Conservation (phyloP, 768 basidiomycete species). For the Tephrocybe sp. region DNA sequence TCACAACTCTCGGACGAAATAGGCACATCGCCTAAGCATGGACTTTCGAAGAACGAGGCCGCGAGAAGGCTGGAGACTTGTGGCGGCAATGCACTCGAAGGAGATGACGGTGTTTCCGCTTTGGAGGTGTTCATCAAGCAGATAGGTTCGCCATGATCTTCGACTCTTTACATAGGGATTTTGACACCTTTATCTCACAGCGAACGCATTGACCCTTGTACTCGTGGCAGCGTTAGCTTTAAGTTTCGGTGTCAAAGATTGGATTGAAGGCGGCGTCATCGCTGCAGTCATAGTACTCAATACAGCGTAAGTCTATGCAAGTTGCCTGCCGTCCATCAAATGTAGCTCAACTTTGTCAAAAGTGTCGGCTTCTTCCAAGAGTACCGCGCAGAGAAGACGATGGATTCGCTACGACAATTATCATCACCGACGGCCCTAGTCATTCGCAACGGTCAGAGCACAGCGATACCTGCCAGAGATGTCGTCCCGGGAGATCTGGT, state of each 20-base stretch:
- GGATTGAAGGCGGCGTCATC: constrained; percentile 50
- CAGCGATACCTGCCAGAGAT: constrained; percentile 38
- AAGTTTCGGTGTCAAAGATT: constrained; percentile 54
- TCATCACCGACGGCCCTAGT: constrained; percentile 46
- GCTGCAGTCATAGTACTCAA: constrained; percentile 44
- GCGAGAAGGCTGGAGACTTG: constrained; percentile 28
- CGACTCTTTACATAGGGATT: neutral
- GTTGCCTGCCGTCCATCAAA: neutral
- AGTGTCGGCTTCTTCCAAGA: constrained; percentile 47
- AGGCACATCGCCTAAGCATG: constrained; percentile 30
- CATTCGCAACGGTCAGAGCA: constrained; percentile 38
- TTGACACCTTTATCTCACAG: constrained; percentile 15
- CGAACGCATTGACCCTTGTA: constrained; percentile 40
- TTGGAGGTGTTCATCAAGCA: constrained; percentile 33
- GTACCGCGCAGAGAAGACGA: constrained; percentile 47
- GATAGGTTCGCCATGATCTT: constrained; percentile 24
- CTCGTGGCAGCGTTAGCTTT: constrained; percentile 42
- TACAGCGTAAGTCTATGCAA: constrained; percentile 26
- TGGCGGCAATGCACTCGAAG: constrained; percentile 33
- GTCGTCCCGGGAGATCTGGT: constrained; percentile 43
- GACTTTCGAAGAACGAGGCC: constrained; percentile 35
- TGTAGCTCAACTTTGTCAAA: neutral
- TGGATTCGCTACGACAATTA: constrained; percentile 47
- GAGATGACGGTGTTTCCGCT: constrained; percentile 33
- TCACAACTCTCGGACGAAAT: constrained; percentile 29